Base-by-base conservation (phyloP, 2,329 filamentous ascomycete genomes). In the Gnomoniopsis smithogilvyi region DNA sequence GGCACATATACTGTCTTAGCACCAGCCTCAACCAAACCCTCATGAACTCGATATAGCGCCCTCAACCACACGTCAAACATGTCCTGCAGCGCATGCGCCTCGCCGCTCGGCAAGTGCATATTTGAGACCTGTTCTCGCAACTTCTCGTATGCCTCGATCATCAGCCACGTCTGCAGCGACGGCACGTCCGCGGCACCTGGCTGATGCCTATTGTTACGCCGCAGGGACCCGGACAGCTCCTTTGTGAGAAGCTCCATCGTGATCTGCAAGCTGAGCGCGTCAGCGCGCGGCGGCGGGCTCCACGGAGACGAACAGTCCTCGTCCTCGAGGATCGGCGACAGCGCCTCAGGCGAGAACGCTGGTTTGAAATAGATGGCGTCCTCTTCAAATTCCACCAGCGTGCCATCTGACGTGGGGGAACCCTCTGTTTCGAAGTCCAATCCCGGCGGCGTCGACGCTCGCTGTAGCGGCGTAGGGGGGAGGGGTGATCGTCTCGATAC, bases 131-230 rank as follows among this genome's bases (percentile, higher is more conserved):
- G 75, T 47, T 82, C 78, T 17, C 79, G 73, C 58, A 85, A 68
- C 60, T 74, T 74, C 72, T 84, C 81, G 64, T 84, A 84, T 2
- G 81, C 81, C 64, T 84, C 81, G 53, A 84, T 84, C 81, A 84
- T 84, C 47, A 80, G 74, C 76, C 78, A 79, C 19, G 84, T 67
- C 65, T 84, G 81, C 45, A 84, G 65, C 1, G 77, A 75, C 15
- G 80, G 75, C 0, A 74, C 73, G 38, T 78, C 73, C 2, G 68
- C 51, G 43, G 58, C 67, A 3, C 22, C 11, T 15, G 66, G 59
- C 54, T 30, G 15, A 68, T 68, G 55, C 54, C 67, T 38, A 48
- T 70, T 38, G 48, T 70, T 52, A 30, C 56, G 47, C 51, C 68
- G 56, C 43, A 80, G 63, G 0, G 76, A 76, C 0, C 76, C 75